Evolutionary conservation across 2,329 filamentous ascomycete genomes (phyloP).

Genomic region (Huntiella moniliformis): DNA sequence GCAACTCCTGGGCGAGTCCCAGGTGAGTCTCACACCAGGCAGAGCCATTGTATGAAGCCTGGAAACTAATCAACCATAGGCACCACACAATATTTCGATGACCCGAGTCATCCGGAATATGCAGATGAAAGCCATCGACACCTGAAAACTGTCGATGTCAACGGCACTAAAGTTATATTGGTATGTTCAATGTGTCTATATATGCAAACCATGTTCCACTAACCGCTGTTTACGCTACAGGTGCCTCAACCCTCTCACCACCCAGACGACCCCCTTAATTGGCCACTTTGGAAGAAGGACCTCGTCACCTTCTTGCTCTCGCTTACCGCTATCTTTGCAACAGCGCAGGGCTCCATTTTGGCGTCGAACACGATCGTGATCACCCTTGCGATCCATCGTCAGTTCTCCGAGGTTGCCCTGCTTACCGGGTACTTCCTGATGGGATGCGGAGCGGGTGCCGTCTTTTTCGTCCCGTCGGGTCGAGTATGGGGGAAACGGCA

Average conservation of each 20-base stretch:
- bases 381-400: conserved; percentile 41
- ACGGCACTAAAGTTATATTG: conserved; percentile 53
- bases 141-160: conserved; percentile 55
- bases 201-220: background rate
- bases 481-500: conserved; percentile 88
- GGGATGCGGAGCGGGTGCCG: conserved; percentile 61
- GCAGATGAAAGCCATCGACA: conserved; percentile 19
- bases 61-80: conserved; percentile 21
- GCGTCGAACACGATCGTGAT: conserved; percentile 75
- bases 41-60: background rate
- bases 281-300: conserved; percentile 76
- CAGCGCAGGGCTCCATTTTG: conserved; percentile 67
- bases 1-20: conserved; percentile 50
- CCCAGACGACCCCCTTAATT: conserved; percentile 71
- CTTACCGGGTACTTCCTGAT: conserved; percentile 77
- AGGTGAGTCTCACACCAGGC: conserved; percentile 28
- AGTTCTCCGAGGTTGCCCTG: conserved; percentile 60
- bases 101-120: conserved; percentile 29
- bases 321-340: conserved; percentile 63
- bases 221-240: conserved; percentile 15
- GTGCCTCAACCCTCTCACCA: conserved; percentile 76
- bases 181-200: conserved; percentile 24
- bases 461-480: conserved; percentile 73
- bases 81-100: conserved; percentile 46
- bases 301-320: conserved; percentile 62